A percentile compares a stretch with the other conserved stretches of the same genome.
phyloP scores from a whole-genome alignment of 2,329 filamentous ascomycete species.

The Pochonia chlamydosporia region DNA sequence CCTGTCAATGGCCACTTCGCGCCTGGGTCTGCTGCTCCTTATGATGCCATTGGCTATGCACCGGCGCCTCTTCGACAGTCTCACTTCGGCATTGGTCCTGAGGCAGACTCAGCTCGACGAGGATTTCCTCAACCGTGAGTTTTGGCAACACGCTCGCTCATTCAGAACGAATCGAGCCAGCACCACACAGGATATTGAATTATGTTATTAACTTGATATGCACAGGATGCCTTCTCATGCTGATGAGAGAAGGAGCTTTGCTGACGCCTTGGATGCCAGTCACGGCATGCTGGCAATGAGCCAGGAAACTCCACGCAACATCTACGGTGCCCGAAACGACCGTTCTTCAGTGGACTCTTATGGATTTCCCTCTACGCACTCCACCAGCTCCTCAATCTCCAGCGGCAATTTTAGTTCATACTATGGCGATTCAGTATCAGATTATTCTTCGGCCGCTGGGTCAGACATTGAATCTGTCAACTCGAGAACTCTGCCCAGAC shows the following conservation, averaged over 20 bases:
- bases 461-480: slow-evolving; percentile 79
- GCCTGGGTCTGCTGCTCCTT: slow-evolving; percentile 58
- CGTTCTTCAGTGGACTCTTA: slow-evolving; percentile 80
- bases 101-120: slow-evolving; percentile 55
- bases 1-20: slow-evolving; percentile 61
- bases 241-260: slow-evolving; percentile 65
- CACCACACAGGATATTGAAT: too few species aligned
- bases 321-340: slow-evolving; percentile 67
- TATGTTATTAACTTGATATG: too few species aligned
- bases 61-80: slow-evolving; percentile 54
- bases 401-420: slow-evolving; percentile 75
- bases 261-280: slow-evolving; percentile 86
- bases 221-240: slow-evolving; percentile 40
- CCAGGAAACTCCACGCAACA: slow-evolving; percentile 87
- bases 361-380: slow-evolving; percentile 81
- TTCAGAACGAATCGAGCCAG: too few species aligned
- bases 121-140: slow-evolving; percentile 78
- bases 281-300: slow-evolving; percentile 94
- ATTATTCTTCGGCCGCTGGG: slow-evolving; percentile 77
- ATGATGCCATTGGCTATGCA: slow-evolving; percentile 72
- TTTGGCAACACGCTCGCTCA: too few species aligned
- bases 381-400: slow-evolving; percentile 81
- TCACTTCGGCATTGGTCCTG: slow-evolving; percentile 50
- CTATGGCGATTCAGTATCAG: slow-evolving; percentile 82
- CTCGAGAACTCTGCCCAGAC: slow-evolving; percentile 78